Evolutionary conservation across 768 basidiomycete species (phyloP).

Genomic region (Phylloporus sp.): DNA sequence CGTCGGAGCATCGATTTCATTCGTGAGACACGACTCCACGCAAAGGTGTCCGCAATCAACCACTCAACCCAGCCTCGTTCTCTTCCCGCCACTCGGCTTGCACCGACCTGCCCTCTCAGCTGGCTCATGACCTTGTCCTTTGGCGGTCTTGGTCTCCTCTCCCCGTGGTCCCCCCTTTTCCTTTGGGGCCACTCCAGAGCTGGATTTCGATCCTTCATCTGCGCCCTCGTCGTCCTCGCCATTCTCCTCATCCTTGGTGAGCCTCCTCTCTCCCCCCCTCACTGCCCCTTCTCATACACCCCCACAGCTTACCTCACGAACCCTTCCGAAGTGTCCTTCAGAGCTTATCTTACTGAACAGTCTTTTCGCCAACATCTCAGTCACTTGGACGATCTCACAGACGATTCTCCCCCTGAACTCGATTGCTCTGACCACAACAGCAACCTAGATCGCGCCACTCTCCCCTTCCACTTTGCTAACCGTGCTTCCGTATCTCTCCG

Average conservation of each 20-base stretch:
- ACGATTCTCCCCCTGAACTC: slow-evolving; percentile 42
- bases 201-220: slow-evolving; percentile 68
- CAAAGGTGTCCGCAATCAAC: slow-evolving; percentile 41
- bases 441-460: slow-evolving; percentile 25
- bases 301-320: slow-evolving; percentile 87
- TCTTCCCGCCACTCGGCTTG: slow-evolving; percentile 32
- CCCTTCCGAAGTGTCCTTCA: slow-evolving; percentile 89
- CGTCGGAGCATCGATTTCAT: slow-evolving; percentile 11
- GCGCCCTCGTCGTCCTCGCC: slow-evolving; percentile 61
- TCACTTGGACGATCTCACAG: slow-evolving; percentile 65
- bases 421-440: slow-evolving; percentile 22
- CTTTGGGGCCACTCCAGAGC: slow-evolving; percentile 51
- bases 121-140: slow-evolving; percentile 64
- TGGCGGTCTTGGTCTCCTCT: slow-evolving; percentile 56
- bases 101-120: slow-evolving; percentile 40
- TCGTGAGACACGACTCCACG: slow-evolving; percentile 21
- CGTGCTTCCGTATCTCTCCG: slow-evolving; percentile 89
- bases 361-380: slow-evolving; percentile 93
- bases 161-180: slow-evolving; percentile 50
- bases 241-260: slow-evolving; percentile 69
- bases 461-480: slow-evolving; percentile 78
- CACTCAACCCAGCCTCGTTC: slow-evolving; percentile 25
- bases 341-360: slow-evolving; percentile 93
- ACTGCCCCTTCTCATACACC: not conserved
- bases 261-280: slow-evolving; percentile 21